Conservation (phyloP, 495 filamentous ascomycete genomes). For the Sphaerosporella brunnea region DNA sequence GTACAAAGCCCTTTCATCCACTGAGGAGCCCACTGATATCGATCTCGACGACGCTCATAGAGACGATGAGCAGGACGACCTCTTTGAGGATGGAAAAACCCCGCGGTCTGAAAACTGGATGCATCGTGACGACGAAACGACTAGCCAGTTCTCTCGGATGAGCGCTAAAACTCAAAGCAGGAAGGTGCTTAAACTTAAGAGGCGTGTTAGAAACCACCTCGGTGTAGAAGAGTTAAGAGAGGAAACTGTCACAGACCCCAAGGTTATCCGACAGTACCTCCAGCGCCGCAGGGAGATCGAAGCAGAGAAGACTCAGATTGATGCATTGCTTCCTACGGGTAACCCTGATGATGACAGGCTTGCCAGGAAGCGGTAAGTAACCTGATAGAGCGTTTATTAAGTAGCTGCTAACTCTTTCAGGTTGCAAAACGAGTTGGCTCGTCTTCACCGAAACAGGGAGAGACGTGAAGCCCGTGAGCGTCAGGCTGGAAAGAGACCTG, state of each 20-base stretch:
- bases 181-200: slow-evolving; percentile 55
- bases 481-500: slow-evolving; percentile 35
- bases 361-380: slow-evolving; percentile 36
- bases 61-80: slow-evolving; percentile 46
- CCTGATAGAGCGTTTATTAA: not conserved
- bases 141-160: slow-evolving; percentile 67
- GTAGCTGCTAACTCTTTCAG: slow-evolving; percentile 27
- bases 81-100: slow-evolving; percentile 42
- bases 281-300: slow-evolving; percentile 38
- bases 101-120: slow-evolving; percentile 42
- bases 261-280: slow-evolving; percentile 33
- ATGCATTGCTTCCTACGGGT: slow-evolving; percentile 51
- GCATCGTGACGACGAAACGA: slow-evolving; percentile 55
- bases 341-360: slow-evolving; percentile 51
- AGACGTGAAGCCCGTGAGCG: slow-evolving; percentile 81
- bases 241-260: slow-evolving; percentile 28
- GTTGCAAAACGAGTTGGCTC: slow-evolving; percentile 42
- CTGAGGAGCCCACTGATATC: slow-evolving; percentile 41
- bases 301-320: slow-evolving; percentile 48
- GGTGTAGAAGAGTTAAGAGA: no score
- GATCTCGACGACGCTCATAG: slow-evolving; percentile 34
- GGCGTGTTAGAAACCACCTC: slow-evolving; percentile 42
- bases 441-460: slow-evolving; percentile 77
- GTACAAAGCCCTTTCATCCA: slow-evolving; percentile 53
- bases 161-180: slow-evolving; percentile 50